Evolutionary conservation across 805 yeast species (phyloP), one percentile per base, ranked within the genome.

Genomic region (Wickerhamiella cacticola): DNA sequence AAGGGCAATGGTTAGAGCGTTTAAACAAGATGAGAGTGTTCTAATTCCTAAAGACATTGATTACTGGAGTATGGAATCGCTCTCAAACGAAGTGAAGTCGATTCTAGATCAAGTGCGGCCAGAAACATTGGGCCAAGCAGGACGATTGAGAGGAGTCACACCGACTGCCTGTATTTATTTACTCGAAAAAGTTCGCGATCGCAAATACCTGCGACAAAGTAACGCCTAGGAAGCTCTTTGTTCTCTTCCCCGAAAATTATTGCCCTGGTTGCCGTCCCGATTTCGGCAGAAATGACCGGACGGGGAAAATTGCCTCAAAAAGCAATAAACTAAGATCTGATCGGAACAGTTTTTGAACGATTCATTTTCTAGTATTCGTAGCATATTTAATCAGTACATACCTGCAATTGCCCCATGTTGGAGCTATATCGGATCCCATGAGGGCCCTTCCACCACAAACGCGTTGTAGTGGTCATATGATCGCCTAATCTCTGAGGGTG

Each of bases 91-190:
- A 59, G 88, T 79, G 24, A 75, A 82, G 49, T 69, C 68, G 15
- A 65, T 82, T 9, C 68, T 92, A 48, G 83, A 85, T 56, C 70
- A 72, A 9, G 78, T 85, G 13, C 80, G 83, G 52, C 98, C 98
- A 0, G 76, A 76, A 47, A 92, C 96, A 0, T 76, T 92, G 40
- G 97, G 97, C 0, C 97, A 92, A 61, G 97, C 97, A 0, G 73
- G 95, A 60, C 71, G 97, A 55, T 82, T 89, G 10, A 94, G 92
- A 58, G 97, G 98, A 0, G 79, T 92, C 2, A 89, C 97, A 0
- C 95, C 97, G 0, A 89, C 96, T 0, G 92, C 96, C 0, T 69
- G 85, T 15, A 82, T 86, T 53, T 94, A 84, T 59, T 69, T 88
- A 41, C 83, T 79, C 36, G 58, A 63, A 35, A 53, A 59, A 50